Base-by-base conservation (phyloP, 148 eudicot genomes). In the Hydrangea macrophylla region DNA sequence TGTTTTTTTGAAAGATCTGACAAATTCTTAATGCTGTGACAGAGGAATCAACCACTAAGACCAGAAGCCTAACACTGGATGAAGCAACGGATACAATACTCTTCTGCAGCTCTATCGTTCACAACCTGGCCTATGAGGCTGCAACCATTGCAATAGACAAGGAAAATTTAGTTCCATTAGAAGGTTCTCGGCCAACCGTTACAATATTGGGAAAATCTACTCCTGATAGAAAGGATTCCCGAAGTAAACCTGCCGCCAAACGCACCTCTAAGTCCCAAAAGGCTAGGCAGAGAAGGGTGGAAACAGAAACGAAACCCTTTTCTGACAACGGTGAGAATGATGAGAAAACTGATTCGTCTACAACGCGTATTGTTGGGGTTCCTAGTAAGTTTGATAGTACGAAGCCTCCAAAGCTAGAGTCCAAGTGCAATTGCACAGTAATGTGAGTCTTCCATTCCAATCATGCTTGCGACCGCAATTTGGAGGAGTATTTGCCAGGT, bases 391-490 rank as follows among this genome's bases (percentile, higher is more conserved):
- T 37, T 3, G 92, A 86, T 70, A 80, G 82, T 68, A 74, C 65
- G 80, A 82, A 84, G 67, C 92, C 92, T 54, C 83, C 83, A 18
- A 95, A 84, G 87, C 83, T 89, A 54, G 99, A 91, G 77, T 91
- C 99, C 33, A 95, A 95, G 78, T 95, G 99, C 84, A 95, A 95
- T 74, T 95, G 99, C 88, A 78, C 83, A 60, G 86, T 95, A 71
- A 95, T 95, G 99, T 95, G 83, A 86, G 32, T 51, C 60, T 24
- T 24, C 60, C 22, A n/a, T n/a, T n/a, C n/a, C n/a, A n/a, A 70
- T 39, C 51, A 25, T 68, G 37, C 23, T 28, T 20, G 27, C 9
- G 35, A 9, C 2, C 15, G n/a, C 25, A 39, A 11, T 31, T 22
- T 24, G 44, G 40, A 58, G 62, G 69, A 20, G 57, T 28, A 8